Base-by-base conservation (phyloP, 345 rosid genomes). In the Eucalyptus sideroxylon region DNA sequence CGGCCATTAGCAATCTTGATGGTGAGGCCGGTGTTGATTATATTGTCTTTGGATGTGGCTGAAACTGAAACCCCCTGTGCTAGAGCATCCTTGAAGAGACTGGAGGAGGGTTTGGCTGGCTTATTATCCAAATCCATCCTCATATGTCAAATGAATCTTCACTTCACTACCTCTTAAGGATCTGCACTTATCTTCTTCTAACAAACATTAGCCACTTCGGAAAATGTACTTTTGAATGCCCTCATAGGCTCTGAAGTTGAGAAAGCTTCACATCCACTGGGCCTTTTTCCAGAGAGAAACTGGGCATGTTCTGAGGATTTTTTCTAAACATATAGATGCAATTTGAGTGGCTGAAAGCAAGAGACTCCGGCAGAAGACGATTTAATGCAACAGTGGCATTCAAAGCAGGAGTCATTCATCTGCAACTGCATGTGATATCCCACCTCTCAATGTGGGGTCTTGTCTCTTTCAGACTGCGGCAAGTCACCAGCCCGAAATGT, bases 321-420 rank as follows among this genome's bases (percentile, higher is more conserved):
- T 21, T 24, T 26, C 53, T 24, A 77, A 77, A 77, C 16, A 77
- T 77, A 24, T 77, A 91, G 92, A 90, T 91, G 86, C 87, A 92
- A 93, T 90, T 89, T 72, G 31, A 49, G 53, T 53, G 59, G 90
- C 26, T 34, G 87, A 49, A 17, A 60, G 44, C 67, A 72, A 51
- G 94, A 91, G 86, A 91, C 44, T 88, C 90, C 87, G 92, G 88
- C 87, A 86, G 69, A 86, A 93, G 91, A 93, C 93, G 94, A 89
- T 92, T 93, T 98, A 96, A 96, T 96, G 94, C 96, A 95, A 95
- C 95, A 95, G 97, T 93, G 87, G 77, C 90, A 87, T 89, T 92
- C 89, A 85, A 53, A 92, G 87, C 90, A 77, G 85, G 85, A 77
- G 83, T 72, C 45, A 77, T 40, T 77, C 62, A 89, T 37, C 72